Conservation (phyloP, 75 land plant genomes). For the Selaginella tamariscina region DNA sequence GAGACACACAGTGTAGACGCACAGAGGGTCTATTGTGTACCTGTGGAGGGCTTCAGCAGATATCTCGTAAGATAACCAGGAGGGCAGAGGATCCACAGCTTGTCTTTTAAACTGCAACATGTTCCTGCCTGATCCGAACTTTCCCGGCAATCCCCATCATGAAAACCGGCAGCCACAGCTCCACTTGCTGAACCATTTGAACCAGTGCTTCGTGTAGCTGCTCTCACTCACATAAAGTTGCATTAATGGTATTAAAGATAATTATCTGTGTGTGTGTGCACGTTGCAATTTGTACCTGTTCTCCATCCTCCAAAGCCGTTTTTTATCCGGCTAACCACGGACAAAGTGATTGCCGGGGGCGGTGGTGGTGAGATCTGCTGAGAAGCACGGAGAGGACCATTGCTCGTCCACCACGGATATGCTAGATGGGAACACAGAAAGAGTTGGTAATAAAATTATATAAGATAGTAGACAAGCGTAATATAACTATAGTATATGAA, state of each 20-base stretch:
- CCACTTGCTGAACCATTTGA: constrained; percentile 40
- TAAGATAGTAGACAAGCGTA: constrained; percentile 9
- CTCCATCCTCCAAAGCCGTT: constrained; percentile 77
- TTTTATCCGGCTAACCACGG: constrained; percentile 67
- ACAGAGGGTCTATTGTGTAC: background rate
- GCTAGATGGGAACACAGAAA: background rate
- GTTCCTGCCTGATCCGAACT: constrained; percentile 17
- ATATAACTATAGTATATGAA: background rate
- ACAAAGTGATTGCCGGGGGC: constrained; percentile 55
- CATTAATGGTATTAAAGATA: too few relatives aligned
- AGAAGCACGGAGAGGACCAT: constrained; percentile 25
- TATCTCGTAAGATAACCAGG: constrained; percentile 74
- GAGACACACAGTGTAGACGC: background rate
- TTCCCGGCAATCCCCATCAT: constrained; percentile 46
- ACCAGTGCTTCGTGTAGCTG: constrained; percentile 50
- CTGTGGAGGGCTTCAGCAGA: constrained; percentile 36
- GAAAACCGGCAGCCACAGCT: constrained; percentile 84
- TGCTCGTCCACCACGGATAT: constrained; percentile 35
- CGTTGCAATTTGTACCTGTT: constrained; percentile 37
- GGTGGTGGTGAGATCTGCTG: constrained; percentile 32
- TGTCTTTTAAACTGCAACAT: constrained; percentile 31
- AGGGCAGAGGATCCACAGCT: constrained; percentile 70
- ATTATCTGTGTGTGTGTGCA: too few relatives aligned
- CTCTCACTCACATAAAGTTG: constrained; percentile 69
- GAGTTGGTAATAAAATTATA: background rate